Evolutionary conservation across 225 moss, liverwort and hornwort species (phyloP).

Genomic region (Pleurozium schreberi): DNA sequence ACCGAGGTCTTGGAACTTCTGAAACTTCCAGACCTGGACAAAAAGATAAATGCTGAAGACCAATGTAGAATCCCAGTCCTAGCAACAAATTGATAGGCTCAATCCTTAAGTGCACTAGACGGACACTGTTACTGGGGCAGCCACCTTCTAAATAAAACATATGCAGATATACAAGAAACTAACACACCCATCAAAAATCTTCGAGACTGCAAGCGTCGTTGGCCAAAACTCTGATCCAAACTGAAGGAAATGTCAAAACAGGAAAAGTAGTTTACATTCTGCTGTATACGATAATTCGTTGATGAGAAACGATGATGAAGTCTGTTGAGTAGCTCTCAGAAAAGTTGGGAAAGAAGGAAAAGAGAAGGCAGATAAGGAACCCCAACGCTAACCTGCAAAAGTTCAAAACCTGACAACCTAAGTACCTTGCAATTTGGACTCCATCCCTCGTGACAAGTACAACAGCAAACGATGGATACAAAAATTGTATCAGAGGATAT

Average conservation of each 20-base stretch:
- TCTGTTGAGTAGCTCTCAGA: slow-evolving; percentile 27
- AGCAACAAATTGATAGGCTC: neutral
- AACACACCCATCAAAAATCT: neutral
- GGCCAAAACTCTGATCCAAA: neutral
- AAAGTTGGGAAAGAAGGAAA: slow-evolving; percentile 13
- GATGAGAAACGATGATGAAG: slow-evolving; percentile 18
- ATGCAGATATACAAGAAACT: neutral
- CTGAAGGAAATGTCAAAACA: neutral
- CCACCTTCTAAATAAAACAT: neutral
- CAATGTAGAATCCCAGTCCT: neutral
- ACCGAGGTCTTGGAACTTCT: neutral
- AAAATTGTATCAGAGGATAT: neutral
- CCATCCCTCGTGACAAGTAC: neutral
- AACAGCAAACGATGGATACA: neutral
- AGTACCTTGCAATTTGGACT: slow-evolving; percentile 8
- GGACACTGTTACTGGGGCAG: neutral
- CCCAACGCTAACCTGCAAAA: slow-evolving; percentile 48
- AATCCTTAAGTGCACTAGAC: neutral
- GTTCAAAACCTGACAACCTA: slow-evolving; percentile 22
- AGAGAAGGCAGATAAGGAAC: slow-evolving; percentile 16
- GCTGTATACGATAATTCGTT: slow-evolving; percentile 1
- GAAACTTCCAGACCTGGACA: neutral
- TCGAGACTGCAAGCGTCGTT: neutral
- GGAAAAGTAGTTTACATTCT: slow-evolving; percentile 5
- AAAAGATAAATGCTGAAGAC: neutral